Base-by-base conservation (phyloP, 306 rosid species). In the Vicia sativa region DNA sequence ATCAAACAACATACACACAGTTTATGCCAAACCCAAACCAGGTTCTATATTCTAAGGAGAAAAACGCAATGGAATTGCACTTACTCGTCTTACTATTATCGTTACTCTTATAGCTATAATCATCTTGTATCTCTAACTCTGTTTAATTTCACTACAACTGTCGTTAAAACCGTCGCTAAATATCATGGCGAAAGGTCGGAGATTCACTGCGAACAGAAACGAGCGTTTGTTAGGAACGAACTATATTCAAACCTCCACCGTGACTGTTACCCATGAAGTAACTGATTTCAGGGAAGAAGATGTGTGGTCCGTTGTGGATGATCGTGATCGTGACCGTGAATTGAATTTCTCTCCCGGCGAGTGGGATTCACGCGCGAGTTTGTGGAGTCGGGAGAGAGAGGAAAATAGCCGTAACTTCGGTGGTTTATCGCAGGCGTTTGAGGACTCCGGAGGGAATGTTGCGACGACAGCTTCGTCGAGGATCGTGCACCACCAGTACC, bases 221-320 rank as follows among this genome's bases (percentile, higher is more conserved):
- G 98, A 92, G 0, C 83, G 96, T 11, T 72, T 79, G 25, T 77
- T 95, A 1, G 99, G 95, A 39, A 78, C 84, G 70, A 43, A 74
- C 68, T 80, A 85, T 48, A 42, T 50, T 48, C 79, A 81, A 3
- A 68, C 9, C 21, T 81, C 87, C 28, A 21, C 23, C 2, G 28
- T 25, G 9, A 45, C 25, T n/a, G 41, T 62, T 7, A 11, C 69
- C 26, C 61, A 25, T 2, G 91, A 81, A 43, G 14, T 80, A 0
- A 67, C 87, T 18, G 99, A 93, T 77, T 75, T 93, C 73, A 77
- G 81, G 23, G 99, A 93, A 70, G 90, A 85, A n/a, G 97, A 93
- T 16, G 75, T 90, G 15, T 93, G 99, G 97, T 81, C 87, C 11
- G 43, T 67, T 57, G 71, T 46, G 6, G 91, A 87, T 3, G 75